These are phyloP conservation scores for Mycena belliarum DNA, from an alignment of 768 basidiomycete species.

Conservation along the genomic window DNA sequence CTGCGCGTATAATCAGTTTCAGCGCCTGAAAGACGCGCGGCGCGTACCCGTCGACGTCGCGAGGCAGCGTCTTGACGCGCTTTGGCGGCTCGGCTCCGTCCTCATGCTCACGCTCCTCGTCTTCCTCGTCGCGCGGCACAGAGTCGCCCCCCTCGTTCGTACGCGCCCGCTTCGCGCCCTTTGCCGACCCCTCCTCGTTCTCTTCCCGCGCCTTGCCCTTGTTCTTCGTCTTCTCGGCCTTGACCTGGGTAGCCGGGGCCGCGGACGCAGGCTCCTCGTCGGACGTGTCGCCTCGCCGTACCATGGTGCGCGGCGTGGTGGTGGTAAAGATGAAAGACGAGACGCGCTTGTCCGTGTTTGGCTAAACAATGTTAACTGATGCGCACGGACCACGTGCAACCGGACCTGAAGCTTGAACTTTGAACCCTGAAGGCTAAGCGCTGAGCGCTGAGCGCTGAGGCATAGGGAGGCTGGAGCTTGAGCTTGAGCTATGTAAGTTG, in stretches of 20 bases:
- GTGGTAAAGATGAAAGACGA: background rate
- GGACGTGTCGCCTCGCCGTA: constrained; percentile 12
- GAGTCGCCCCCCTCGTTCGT: constrained; percentile 65
- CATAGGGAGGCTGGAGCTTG: no score
- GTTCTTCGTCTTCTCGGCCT: background rate
- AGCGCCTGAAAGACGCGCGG: no score
- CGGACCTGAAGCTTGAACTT: no score
- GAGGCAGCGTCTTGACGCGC: constrained; percentile 62
- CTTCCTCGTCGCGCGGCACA: constrained; percentile 35
- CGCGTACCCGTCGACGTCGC: constrained; percentile 67
- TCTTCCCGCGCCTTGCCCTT: constrained; percentile 11
- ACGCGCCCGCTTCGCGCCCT: constrained; percentile 65
- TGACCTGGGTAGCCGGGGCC: no score
- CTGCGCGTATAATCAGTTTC: no score
- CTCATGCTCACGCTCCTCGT: background rate
- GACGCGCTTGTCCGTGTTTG: background rate
- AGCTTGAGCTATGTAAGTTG: no score
- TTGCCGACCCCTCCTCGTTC: constrained; percentile 47
- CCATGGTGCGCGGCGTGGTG: constrained; percentile 11
- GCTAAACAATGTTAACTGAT: no score
- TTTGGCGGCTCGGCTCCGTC: constrained; percentile 28
- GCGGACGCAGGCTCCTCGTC: no score
- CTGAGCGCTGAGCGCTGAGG: no score
- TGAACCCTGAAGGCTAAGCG: no score
- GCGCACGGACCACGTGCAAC: no score